Evolutionary conservation across 2,329 filamentous ascomycete species (phyloP), one percentile per base, ranked within the genome.

Genomic region (Fusarium bactridioides): DNA sequence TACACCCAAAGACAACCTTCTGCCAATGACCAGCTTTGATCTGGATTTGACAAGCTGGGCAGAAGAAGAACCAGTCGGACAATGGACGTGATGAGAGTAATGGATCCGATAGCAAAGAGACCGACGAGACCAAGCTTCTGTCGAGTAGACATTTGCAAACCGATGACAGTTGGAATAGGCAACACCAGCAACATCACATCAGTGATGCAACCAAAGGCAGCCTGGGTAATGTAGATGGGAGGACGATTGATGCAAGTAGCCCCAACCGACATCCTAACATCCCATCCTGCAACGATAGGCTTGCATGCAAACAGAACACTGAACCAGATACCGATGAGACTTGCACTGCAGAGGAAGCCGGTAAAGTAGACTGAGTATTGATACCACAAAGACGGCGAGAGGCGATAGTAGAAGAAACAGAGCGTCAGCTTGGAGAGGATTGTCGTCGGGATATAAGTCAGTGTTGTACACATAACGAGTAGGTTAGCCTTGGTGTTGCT

Each of bases 341-440:
- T 67, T 1, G 37, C 13, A 3, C 44, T 66, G 38, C 64, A 67
- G 10, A 67, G 7, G 3, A 67, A 45, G 11, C 37, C 64, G 1
- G 64, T 67, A 1, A 67, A 50, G 1, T 51, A 66, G 4, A 67
- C 64, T 11, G 64, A 60, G 13, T 67, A 60, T 40, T 60, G 64
- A 8, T 67, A 67, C 64, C 64, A 67, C 0, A 33, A 10, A 9
- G 64, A 66, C 3, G 64, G 64, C 10, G 64, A 67, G 4, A 67
- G 64, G 11, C 64, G 64, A 7, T 45, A 67, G 9, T 67, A 67
- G 18, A 67, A 67, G 45, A 67, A 67, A 61, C 64, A 67, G 9
- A 67, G 53, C 4, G 62, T 67, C 7, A 67, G 13, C 18, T 67
- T 67, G 0, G 64, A 66, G 4, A 67, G 53, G 1, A 67, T 67